Evolutionary conservation across 179 eudicot species (phyloP), one percentile per base, ranked within the genome.

Genomic region (Dionaea muscipula): DNA sequence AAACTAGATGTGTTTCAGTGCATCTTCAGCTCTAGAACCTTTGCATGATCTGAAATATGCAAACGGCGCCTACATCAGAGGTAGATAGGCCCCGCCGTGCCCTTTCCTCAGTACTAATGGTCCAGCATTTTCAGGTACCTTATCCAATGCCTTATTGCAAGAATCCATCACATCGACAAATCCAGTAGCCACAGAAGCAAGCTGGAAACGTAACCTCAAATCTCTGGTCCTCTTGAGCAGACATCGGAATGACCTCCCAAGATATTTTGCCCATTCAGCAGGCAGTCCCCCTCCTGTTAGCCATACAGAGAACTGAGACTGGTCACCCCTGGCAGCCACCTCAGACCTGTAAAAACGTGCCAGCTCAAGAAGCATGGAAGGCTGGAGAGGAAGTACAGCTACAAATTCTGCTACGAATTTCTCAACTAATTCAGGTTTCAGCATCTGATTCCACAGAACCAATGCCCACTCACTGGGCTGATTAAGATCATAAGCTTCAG

Each of bases 391-490:
- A 38, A 93, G 85, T 53, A 85, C 99, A 4, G 93, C 82, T 60
- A 93, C 99, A 60, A 93, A 93, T 57, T 93, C 96, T 0, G 93
- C 89, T 51, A 88, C 82, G 59, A 88, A 88, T 61, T 78, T 84
- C 53, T 93, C 96, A 19, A 80, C 78, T 15, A 93, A 75, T 60
- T 87, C 96, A 4, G 99, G 99, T 27, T 85, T 88, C 27, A 83
- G 81, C 96, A 93, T 93, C 69, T 81, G 96, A 55, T 82, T 82
- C 99, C 99, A 93, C 44, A 93, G 78, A 22, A 88, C 99, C 9
- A 81, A 78, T 41, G 96, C 93, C 99, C 99, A 93, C 62, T 93
- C 99, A 61, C 95, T 78, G 7, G 99, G 93, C 59, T 88, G 96
- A 75, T 93, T 93, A 37, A 93, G 84, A 51, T 74, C 75, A 67